phyloP scores from a whole-genome alignment of 2,329 filamentous ascomycete genomes.

The Xylaria sp. region DNA sequence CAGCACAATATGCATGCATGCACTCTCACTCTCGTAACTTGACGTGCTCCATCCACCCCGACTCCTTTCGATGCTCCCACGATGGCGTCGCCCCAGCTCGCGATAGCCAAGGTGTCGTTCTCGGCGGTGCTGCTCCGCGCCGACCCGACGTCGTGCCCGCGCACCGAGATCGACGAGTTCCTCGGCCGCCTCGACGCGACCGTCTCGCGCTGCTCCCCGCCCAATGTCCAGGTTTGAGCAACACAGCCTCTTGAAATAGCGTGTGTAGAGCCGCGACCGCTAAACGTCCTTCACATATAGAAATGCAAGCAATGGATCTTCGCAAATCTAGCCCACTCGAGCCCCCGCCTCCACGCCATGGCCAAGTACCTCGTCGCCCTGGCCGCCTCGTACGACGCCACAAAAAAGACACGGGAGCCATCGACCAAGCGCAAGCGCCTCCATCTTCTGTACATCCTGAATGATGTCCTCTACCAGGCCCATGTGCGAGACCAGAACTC shows the following conservation, averaged over 20 bases:
- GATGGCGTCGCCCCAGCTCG: slow-evolving; percentile 76
- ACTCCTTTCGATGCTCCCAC: background rate
- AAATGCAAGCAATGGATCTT: slow-evolving; percentile 89
- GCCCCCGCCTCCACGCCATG: slow-evolving; percentile 66
- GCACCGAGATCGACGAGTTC: slow-evolving; percentile 76
- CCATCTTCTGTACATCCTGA: slow-evolving; percentile 81
- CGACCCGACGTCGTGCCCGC: slow-evolving; percentile 75
- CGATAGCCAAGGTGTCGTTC: slow-evolving; percentile 83
- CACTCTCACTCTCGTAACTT: slow-evolving; percentile 18
- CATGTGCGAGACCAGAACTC: slow-evolving; percentile 61
- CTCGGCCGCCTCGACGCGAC: slow-evolving; percentile 72
- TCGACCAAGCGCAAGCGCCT: slow-evolving; percentile 76
- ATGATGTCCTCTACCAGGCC: slow-evolving; percentile 79
- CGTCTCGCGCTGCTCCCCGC: slow-evolving; percentile 76
- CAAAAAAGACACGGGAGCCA: slow-evolving; percentile 44
- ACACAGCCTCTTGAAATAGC: slow-evolving; percentile 55
- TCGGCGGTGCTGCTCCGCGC: slow-evolving; percentile 77
- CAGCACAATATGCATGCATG: slow-evolving; percentile 24
- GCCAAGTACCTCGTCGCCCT: slow-evolving; percentile 80
- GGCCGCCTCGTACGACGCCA: slow-evolving; percentile 64
- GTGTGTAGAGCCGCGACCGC: slow-evolving; percentile 47
- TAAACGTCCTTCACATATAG: slow-evolving; percentile 68
- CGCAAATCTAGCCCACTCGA: slow-evolving; percentile 74
- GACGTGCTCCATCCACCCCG: background rate
- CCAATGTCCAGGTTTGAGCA: slow-evolving; percentile 88